A percentile compares a stretch with the other conserved stretches of the same genome.
Evolutionary conservation across 139 green algal species (phyloP).

Genomic region (Micromonas pusilla): DNA sequence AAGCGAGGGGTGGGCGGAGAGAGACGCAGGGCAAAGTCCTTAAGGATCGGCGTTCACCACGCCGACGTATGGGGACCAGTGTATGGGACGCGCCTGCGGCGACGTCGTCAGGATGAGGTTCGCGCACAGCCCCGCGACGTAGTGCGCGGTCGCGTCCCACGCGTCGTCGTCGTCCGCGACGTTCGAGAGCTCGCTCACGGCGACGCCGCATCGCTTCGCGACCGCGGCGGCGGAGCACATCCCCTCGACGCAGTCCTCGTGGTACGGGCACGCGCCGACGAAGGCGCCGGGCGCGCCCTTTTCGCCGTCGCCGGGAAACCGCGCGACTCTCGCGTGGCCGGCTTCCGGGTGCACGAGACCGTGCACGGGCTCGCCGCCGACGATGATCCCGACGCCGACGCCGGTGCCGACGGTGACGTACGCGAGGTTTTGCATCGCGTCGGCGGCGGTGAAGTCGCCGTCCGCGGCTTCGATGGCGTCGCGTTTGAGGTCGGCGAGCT

Average conservation of each 20-base stretch:
- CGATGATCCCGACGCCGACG: conserved; percentile 14
- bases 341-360: conserved; percentile 21
- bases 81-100: no score
- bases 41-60: no score
- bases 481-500: background rate
- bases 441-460: background rate
- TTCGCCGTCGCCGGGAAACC: background rate
- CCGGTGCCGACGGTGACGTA: conserved; percentile 25
- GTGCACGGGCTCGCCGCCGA: background rate
- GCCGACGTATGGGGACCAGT: no score
- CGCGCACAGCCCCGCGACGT: conserved; percentile 12
- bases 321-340: background rate
- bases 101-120: background rate
- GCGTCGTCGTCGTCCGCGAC: conserved; percentile 1
- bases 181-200: background rate
- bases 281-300: background rate
- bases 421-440: background rate
- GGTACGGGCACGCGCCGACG: conserved; percentile 5
- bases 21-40: no score
- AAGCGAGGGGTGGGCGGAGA: no score
- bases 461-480: background rate
- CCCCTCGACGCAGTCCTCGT: conserved; percentile 17
- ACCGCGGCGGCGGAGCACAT: background rate
- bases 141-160: conserved; percentile 17
- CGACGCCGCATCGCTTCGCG: background rate